Percentiles rank a stretch among this genome's conserved stretches.
Conservation (phyloP, 2,329 filamentous ascomycete genomes). For the Dichotomopilus funicola region DNA sequence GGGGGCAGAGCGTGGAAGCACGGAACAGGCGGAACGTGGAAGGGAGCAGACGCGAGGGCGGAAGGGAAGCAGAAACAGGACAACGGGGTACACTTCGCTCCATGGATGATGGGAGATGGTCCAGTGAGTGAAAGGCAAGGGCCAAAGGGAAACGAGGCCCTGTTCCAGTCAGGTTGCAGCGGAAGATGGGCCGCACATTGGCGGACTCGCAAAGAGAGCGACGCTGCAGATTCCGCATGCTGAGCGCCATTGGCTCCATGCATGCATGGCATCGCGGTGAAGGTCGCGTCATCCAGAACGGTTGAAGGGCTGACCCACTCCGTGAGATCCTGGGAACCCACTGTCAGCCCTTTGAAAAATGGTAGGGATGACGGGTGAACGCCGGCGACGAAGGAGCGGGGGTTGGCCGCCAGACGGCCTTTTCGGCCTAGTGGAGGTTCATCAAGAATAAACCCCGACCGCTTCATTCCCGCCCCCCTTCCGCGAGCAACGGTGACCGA, state of each 20-base stretch:
- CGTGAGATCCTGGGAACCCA: neutral
- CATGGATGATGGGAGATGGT: no score
- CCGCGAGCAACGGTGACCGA: no score
- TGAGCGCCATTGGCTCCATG: neutral
- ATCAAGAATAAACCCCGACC: no score
- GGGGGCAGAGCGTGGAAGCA: neutral
- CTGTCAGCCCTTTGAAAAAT: neutral
- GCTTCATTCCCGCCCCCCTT: no score
- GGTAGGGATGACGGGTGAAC: neutral
- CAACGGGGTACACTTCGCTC: no score
- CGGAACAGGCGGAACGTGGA: neutral
- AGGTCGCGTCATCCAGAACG: slow-evolving; percentile 7
- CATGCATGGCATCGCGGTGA: slow-evolving; percentile 1
- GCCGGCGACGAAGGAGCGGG: no score
- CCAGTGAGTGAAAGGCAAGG: no score
- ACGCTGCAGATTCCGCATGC: neutral
- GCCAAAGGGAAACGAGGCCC: neutral
- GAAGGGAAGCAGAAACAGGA: neutral
- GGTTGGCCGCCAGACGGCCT: no score
- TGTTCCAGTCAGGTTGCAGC: neutral
- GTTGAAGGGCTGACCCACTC: slow-evolving; percentile 3
- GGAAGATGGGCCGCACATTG: neutral
- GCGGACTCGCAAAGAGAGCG: slow-evolving; percentile 1
- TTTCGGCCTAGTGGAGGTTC: no score
- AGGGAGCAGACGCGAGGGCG: neutral